Evolutionary conservation across 2,329 filamentous ascomycete genomes (phyloP).

Genomic region (Penicillium griseofulvum): DNA sequence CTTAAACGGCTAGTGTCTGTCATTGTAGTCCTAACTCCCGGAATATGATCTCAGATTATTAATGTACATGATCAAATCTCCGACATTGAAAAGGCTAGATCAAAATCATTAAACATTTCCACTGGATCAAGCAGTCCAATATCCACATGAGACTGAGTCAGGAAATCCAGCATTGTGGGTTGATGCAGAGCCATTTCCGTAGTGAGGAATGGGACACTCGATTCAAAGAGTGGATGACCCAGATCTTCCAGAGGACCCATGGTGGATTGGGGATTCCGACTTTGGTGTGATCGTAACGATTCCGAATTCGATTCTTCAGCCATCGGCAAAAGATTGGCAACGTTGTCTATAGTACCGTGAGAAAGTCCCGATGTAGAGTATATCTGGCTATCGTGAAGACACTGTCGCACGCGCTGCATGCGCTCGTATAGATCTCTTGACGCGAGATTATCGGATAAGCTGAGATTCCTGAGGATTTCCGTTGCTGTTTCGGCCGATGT

Average conservation of each 20-base stretch:
- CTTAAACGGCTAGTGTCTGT: slow-evolving; percentile 2
- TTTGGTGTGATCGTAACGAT: background rate
- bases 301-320: background rate
- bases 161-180: slow-evolving; percentile 13
- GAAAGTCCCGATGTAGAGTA: background rate
- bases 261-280: background rate
- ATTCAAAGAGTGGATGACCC: background rate
- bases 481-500: slow-evolving; percentile 22
- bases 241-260: background rate
- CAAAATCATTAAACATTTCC: slow-evolving; percentile 11
- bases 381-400: background rate
- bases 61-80: background rate
- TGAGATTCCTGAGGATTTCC: slow-evolving; percentile 21
- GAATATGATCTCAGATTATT: background rate
- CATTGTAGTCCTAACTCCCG: slow-evolving; percentile 8
- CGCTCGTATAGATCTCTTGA: slow-evolving; percentile 16
- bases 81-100: slow-evolving; percentile 3
- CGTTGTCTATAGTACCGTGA: background rate
- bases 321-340: background rate
- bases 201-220: slow-evolving; percentile 6
- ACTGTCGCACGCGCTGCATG: slow-evolving; percentile 7
- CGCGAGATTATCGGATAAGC: slow-evolving; percentile 8
- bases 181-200: slow-evolving; percentile 16
- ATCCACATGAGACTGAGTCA: slow-evolving; percentile 8
- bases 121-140: slow-evolving; percentile 11